Base-by-base conservation (phyloP, 1,139 yeast species). In the Blastobotrys apis region DNA sequence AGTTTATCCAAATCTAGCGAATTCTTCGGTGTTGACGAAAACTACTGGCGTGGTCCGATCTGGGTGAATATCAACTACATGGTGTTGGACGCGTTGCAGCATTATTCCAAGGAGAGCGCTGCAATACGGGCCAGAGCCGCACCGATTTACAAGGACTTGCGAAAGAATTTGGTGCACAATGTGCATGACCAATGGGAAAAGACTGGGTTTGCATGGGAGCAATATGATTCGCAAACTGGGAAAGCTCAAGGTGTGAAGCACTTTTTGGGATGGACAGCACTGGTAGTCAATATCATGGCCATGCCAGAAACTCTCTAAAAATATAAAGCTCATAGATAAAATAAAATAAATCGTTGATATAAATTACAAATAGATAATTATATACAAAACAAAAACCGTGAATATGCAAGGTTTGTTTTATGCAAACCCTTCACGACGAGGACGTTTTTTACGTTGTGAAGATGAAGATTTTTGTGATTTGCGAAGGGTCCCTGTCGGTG, bases 11-110 rank as follows among this genome's bases (percentile, higher is more conserved):
- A 78, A 56, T 60, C 74, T 6, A 92, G 85, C 57, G 69, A 69
- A 25, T 67, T 62, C 49, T 92, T 83, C 64, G 84, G 84, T 48
- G 77, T 81, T 1, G 92, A 75, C 8, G 98, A 94, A 57, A 82
- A 92, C 63, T 92, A 92, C 67, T 92, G 99, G 99, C 75, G 95
- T 49, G 94, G 97, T 0, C 90, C 95, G 16, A 74, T 92, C 34
- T 94, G 98, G 98, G 71, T 88, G 55, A 85, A 88, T 61, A 84
- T 92, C 59, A 94, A 94, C 66, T 90, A 87, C 59, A 70, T 92
- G 64, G 71, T 82, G 5, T 70, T 92, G 41, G 94, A 88, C 47
- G 75, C 86, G 8, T 69, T 94, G 51, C 65, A 70, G 41, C 67
- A 77, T 58, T 92, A 90, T 53, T 61, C 56, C 9, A 46, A 47